Conservation (phyloP, 805 yeast genomes). For the Cyberlindnera bimundalis region DNA sequence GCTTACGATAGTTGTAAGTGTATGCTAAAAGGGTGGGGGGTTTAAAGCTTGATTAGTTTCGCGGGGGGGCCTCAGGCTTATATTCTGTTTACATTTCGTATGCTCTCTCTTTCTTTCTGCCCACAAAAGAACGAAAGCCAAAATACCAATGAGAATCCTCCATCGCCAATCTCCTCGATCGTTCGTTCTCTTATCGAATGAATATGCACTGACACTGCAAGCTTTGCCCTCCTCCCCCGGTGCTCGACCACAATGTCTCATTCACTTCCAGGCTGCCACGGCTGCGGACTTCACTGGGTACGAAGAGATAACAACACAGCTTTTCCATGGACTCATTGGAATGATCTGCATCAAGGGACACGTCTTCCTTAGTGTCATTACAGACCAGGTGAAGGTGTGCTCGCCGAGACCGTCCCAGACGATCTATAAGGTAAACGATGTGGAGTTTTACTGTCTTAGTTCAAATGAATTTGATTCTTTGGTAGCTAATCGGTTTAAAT, state of each 20-base stretch:
- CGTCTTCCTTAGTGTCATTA: conserved; percentile 56
- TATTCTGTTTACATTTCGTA: no score
- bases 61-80: no score
- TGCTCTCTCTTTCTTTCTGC: no score
- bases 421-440: conserved; percentile 52
- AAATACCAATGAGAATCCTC: conserved; percentile 22
- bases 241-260: conserved; percentile 31
- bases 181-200: conserved; percentile 58
- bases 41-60: no score
- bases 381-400: conserved; percentile 53
- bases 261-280: conserved; percentile 49
- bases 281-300: conserved; percentile 38
- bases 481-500: conserved; percentile 22
- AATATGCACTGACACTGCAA: conserved; percentile 57
- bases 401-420: conserved; percentile 53
- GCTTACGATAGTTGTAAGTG: no score
- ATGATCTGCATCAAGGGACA: conserved; percentile 50
- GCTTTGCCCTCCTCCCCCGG: conserved; percentile 27
- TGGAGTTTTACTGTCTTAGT: conserved; percentile 62
- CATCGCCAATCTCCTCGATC: conserved; percentile 66
- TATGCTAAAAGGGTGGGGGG: no score
- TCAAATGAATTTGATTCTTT: conserved; percentile 49
- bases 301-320: conserved; percentile 34
- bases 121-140: no score
- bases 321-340: conserved; percentile 59